A percentile compares a stretch with the other conserved stretches of the same genome.
These are phyloP conservation scores for Stachybotrys elegans DNA, from an alignment of 2,329 filamentous ascomycete genomes.

Conservation along the genomic window DNA sequence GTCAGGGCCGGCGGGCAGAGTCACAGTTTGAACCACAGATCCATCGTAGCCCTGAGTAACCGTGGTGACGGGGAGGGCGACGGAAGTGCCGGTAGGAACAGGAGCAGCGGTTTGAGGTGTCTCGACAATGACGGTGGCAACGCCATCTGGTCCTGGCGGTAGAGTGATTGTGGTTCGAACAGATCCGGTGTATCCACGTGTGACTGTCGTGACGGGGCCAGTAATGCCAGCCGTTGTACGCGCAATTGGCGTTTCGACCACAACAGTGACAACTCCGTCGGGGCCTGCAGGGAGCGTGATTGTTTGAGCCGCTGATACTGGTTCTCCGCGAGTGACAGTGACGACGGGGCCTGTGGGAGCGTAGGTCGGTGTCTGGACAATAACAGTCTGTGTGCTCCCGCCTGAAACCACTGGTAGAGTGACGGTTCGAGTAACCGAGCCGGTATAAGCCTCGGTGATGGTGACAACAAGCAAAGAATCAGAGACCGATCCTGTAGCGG, in stretches of 20 bases:
- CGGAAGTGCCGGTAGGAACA: conserved; percentile 1
- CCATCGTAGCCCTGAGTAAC: conserved; percentile 3
- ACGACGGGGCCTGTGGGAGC: neutral
- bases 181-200: conserved; percentile 3
- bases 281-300: neutral
- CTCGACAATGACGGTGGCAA: conserved; percentile 7
- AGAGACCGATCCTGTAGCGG: neutral
- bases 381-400: neutral
- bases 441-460: neutral
- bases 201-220: conserved; percentile 3
- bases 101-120: neutral
- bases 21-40: neutral
- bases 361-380: neutral
- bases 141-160: neutral
- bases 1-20: too few species aligned
- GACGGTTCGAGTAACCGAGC: neutral
- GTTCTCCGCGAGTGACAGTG: neutral
- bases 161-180: conserved; percentile 2
- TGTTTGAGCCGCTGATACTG: neutral
- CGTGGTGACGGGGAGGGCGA: conserved; percentile 5
- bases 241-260: neutral
- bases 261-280: neutral
- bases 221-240: neutral
- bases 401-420: neutral
- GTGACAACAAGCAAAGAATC: too few species aligned